Conservation (phyloP, 2,329 filamentous ascomycete species). For the Cucurbitaria berberidis region DNA sequence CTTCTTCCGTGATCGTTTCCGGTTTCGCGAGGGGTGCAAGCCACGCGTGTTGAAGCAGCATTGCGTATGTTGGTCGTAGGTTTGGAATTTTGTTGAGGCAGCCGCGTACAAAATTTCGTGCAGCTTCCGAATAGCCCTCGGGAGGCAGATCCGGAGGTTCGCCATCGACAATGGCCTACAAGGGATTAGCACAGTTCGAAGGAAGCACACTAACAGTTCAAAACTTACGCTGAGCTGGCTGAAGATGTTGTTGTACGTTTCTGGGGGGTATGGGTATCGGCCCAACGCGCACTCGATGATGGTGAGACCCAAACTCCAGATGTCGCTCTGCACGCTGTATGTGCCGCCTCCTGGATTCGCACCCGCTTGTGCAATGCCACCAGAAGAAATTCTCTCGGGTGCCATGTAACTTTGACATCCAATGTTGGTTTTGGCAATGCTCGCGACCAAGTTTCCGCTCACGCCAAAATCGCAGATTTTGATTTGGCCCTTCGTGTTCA, state of each 20-base stretch:
- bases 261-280: slow-evolving; percentile 92
- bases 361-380: slow-evolving; percentile 74
- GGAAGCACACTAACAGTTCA: background rate
- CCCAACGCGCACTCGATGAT: slow-evolving; percentile 97
- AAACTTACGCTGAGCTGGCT: slow-evolving; percentile 87
- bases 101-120: slow-evolving; percentile 83
- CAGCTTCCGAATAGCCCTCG: slow-evolving; percentile 77
- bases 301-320: slow-evolving; percentile 93
- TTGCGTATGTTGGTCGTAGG: slow-evolving; percentile 90
- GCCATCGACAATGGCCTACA: slow-evolving; percentile 93
- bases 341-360: slow-evolving; percentile 76
- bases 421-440: slow-evolving; percentile 98
- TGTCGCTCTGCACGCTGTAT: slow-evolving; percentile 97
- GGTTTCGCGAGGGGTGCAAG: slow-evolving; percentile 77
- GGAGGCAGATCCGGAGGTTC: slow-evolving; percentile 88
- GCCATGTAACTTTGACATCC: slow-evolving; percentile 99
- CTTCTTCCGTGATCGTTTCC: slow-evolving; percentile 73
- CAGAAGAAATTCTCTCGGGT: slow-evolving; percentile 90
- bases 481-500: slow-evolving; percentile 87
- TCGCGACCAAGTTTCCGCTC: slow-evolving; percentile 93
- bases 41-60: slow-evolving; percentile 90
- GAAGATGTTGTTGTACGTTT: slow-evolving; percentile 98
- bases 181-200: slow-evolving; percentile 4
- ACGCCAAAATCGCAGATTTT: slow-evolving; percentile 99
- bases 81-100: slow-evolving; percentile 94